Conservation (phyloP, 176 grass and related monocot genomes). For the Dendrocalamus sinicus region DNA sequence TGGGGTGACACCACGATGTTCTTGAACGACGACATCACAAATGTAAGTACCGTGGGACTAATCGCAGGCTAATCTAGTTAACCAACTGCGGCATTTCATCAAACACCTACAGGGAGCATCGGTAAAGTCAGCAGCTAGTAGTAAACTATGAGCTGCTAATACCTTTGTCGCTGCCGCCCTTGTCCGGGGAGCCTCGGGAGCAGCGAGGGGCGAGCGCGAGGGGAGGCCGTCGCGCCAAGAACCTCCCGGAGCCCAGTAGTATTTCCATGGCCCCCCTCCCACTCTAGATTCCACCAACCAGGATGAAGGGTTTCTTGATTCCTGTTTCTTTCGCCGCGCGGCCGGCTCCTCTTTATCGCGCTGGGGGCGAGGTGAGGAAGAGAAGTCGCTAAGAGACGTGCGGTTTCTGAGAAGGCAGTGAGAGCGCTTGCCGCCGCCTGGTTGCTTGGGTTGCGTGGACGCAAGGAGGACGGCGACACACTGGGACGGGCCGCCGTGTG, state of each 20-base stretch:
- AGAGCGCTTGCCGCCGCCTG: not conserved
- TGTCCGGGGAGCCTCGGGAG: slow-evolving; percentile 58
- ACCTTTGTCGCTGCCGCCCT: slow-evolving; percentile 72
- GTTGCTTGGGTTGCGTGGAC: slow-evolving; percentile 50
- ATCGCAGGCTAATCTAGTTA: not conserved
- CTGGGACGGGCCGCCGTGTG: not conserved
- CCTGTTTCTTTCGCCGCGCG: slow-evolving; percentile 18
- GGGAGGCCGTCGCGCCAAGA: slow-evolving; percentile 45
- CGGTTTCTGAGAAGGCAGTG: not conserved
- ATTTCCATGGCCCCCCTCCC: slow-evolving; percentile 38
- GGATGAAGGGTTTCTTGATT: not conserved
- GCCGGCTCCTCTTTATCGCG: not conserved
- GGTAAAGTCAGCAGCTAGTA: not conserved
- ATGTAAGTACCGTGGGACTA: not conserved
- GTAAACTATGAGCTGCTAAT: not conserved
- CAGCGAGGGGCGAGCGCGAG: slow-evolving; percentile 65
- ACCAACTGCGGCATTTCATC: slow-evolving; percentile 31
- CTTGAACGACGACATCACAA: not conserved
- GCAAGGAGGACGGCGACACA: slow-evolving; percentile 17
- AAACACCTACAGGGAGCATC: not conserved
- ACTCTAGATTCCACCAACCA: not conserved
- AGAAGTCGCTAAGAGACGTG: slow-evolving; percentile 32
- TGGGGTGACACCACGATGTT: not conserved
- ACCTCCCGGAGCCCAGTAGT: slow-evolving; percentile 55
- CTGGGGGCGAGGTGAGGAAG: slow-evolving; percentile 20